A percentile compares a stretch with the other conserved stretches of the same genome.
These are phyloP conservation scores for Holtermanniella nyarrowii DNA, from an alignment of 768 basidiomycete genomes.

Conservation along the genomic window DNA sequence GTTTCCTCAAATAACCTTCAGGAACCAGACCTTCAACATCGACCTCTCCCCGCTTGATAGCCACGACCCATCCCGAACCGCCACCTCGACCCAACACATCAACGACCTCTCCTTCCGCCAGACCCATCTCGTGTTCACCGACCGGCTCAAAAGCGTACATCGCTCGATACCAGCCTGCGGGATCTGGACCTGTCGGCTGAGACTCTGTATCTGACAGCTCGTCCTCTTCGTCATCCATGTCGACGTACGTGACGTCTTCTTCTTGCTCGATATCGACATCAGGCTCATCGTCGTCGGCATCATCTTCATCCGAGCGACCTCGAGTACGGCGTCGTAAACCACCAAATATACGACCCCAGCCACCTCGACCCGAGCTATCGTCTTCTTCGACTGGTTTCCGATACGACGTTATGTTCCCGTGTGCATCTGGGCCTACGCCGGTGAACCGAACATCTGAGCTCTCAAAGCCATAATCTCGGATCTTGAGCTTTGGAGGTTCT, in stretches of 20 bases:
- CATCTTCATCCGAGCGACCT: constrained; percentile 2
- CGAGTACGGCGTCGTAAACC: constrained; percentile 7
- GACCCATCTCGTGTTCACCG: constrained; percentile 23
- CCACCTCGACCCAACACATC: constrained; percentile 28
- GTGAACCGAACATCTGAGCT: constrained; percentile 16
- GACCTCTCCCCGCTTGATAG: constrained; percentile 8
- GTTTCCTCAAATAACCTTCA: constrained; percentile 17
- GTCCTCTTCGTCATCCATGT: neutral
- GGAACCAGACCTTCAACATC: constrained; percentile 17
- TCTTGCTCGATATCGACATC: neutral
- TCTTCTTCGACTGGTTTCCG: constrained; percentile 1
- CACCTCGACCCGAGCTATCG: neutral
- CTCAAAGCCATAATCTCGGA: constrained; percentile 26
- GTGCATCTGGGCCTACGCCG: constrained; percentile 10
- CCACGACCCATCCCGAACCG: constrained; percentile 34
- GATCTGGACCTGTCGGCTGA: constrained; percentile 8
- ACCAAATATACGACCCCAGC: constrained; percentile 22
- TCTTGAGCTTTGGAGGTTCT: constrained; percentile 7
- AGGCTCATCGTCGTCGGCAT: constrained; percentile 9
- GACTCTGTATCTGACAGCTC: neutral
- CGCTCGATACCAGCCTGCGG: constrained; percentile 22
- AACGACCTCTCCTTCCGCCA: constrained; percentile 29
- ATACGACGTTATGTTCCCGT: neutral
- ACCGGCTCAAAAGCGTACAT: constrained; percentile 25
- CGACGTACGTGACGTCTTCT: neutral